A percentile compares a stretch with the other conserved stretches of the same genome.
These are phyloP conservation scores for Polysphondylium violaceum DNA, from an alignment of 78 protist genomes.

Conservation along the genomic window DNA sequence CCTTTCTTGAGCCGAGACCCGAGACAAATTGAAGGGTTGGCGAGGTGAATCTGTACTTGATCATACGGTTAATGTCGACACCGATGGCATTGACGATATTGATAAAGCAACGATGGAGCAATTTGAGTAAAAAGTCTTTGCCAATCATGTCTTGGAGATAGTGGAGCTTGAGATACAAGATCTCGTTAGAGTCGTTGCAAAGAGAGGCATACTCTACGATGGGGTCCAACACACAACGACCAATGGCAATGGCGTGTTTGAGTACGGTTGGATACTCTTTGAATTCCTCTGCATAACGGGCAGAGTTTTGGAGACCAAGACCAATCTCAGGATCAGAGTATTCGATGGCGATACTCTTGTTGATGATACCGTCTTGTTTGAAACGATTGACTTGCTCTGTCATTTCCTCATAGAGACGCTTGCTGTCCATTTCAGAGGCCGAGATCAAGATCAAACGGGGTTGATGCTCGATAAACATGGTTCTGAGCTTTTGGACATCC, in stretches of 20 bases:
- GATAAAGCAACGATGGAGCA: constrained; percentile 63
- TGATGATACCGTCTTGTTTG: not conserved
- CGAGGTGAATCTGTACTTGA: constrained; percentile 41
- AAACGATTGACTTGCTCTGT: constrained; percentile 15
- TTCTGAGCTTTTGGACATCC: constrained; percentile 7
- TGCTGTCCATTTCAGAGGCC: constrained; percentile 46
- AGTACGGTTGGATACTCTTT: constrained; percentile 49
- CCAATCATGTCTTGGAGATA: constrained; percentile 81
- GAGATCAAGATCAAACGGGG: constrained; percentile 38
- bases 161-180: constrained; percentile 57
- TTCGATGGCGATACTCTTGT: not conserved
- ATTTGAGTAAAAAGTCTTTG: constrained; percentile 56
- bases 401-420: constrained; percentile 32
- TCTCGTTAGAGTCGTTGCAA: constrained; percentile 52
- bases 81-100: constrained; percentile 76
- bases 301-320: constrained; percentile 35
- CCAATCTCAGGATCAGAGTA: constrained; percentile 65
- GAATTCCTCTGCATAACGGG: constrained; percentile 30
- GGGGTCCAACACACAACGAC: constrained; percentile 71
- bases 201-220: constrained; percentile 54
- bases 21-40: constrained; percentile 57
- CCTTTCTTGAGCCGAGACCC: constrained; percentile 79
- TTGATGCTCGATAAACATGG: constrained; percentile 16
- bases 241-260: constrained; percentile 63
- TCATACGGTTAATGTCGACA: constrained; percentile 74